Conservation (phyloP, 257 asterid species). For the Craterostigma plantagineum region DNA sequence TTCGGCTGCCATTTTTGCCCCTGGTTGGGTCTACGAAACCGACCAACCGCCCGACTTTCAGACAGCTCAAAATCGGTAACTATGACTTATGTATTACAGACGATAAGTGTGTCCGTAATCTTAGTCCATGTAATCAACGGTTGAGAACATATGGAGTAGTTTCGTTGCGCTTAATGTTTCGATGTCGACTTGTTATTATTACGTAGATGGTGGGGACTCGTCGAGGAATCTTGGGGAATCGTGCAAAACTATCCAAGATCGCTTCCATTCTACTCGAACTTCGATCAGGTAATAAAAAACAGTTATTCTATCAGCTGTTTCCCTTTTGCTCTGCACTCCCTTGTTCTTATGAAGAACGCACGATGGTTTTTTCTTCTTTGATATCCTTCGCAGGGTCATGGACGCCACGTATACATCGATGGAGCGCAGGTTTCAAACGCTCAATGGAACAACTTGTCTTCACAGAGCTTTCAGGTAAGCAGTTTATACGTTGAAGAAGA, state of each 20-base stretch:
- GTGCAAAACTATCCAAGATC: slow-evolving; percentile 56
- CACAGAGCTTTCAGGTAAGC: slow-evolving; percentile 78
- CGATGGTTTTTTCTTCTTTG: too few relatives aligned
- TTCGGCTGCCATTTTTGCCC: slow-evolving; percentile 96
- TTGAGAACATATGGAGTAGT: too few relatives aligned
- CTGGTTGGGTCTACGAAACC: slow-evolving; percentile 95
- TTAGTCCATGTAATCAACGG: too few relatives aligned
- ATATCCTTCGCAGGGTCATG: slow-evolving; percentile 98
- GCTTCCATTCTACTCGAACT: slow-evolving; percentile 82
- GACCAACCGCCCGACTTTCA: slow-evolving; percentile 73
- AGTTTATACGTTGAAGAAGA: slow-evolving; percentile 41
- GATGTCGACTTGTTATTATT: neutral
- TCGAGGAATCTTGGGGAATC: slow-evolving; percentile 69
- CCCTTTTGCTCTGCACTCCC: too few relatives aligned
- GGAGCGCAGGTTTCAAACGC: slow-evolving; percentile 31
- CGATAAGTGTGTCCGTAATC: too few relatives aligned
- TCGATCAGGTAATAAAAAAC: slow-evolving; percentile 63
- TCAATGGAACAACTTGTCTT: slow-evolving; percentile 77
- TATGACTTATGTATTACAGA: too few relatives aligned
- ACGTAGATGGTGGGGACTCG: slow-evolving; percentile 95
- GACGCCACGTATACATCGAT: slow-evolving; percentile 43
- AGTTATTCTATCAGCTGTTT: too few relatives aligned
- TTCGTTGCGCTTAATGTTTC: neutral
- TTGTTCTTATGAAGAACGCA: too few relatives aligned
- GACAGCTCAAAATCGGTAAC: slow-evolving; percentile 76